Percentiles rank a stretch among this genome's conserved stretches.
phyloP scores from a whole-genome alignment of 208 protist species.

The Trichomonas tenax region DNA sequence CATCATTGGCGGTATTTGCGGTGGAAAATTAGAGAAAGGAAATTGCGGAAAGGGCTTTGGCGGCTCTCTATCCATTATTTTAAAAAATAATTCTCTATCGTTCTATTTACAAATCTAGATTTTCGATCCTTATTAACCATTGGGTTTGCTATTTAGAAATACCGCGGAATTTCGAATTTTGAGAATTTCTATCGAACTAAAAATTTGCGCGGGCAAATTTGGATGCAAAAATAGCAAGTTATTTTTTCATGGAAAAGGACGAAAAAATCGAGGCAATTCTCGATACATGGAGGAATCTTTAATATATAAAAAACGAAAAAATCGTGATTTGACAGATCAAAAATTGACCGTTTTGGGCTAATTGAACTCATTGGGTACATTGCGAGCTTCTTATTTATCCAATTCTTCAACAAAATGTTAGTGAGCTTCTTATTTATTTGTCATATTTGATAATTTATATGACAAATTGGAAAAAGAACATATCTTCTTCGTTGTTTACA shows the following conservation, averaged over 20 bases:
- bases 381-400: no score
- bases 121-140: neutral
- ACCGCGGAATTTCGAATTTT: neutral
- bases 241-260: neutral
- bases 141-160: neutral
- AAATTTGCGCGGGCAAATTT: neutral
- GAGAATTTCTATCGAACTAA: neutral
- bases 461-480: no score
- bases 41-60: neutral
- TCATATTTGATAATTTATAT: no score
- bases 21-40: neutral
- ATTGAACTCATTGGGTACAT: no score
- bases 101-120: neutral
- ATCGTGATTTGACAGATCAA: no score
- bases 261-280: neutral
- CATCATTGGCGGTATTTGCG: neutral
- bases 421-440: no score
- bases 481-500: no score
- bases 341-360: no score
- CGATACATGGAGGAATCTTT: no score
- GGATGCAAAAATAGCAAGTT: neutral
- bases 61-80: neutral
- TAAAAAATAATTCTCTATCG: neutral
- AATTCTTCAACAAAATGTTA: no score
- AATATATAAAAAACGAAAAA: no score